phyloP scores from a whole-genome alignment of 371 early-diverging fungal genomes.

The Capillidium heterosporum region DNA sequence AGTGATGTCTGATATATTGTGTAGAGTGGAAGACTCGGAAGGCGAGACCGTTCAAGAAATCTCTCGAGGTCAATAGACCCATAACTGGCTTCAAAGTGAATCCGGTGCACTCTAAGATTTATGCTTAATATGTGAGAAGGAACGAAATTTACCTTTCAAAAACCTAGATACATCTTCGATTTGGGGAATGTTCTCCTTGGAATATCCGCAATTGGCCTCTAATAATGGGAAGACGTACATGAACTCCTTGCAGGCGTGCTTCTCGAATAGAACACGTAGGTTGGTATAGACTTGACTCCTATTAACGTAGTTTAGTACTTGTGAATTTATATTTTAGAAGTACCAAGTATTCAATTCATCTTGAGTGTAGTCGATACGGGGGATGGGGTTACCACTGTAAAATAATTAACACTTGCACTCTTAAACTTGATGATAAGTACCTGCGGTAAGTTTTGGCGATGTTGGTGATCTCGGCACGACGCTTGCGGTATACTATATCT shows the following conservation, averaged over 20 bases:
- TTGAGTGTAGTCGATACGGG: conserved; percentile 67
- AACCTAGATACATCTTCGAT: conserved; percentile 78
- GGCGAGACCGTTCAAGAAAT: conserved; percentile 92
- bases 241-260: conserved; percentile 84
- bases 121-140: background rate
- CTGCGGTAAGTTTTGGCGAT: conserved; percentile 63
- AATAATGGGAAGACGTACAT: conserved; percentile 80
- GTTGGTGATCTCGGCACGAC: conserved; percentile 71
- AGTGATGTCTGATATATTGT: conserved; percentile 90
- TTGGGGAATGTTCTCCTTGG: conserved; percentile 74
- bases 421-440: background rate
- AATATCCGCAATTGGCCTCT: conserved; percentile 82
- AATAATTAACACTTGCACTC: background rate
- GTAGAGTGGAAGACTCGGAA: conserved; percentile 95
- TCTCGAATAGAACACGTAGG: conserved; percentile 56
- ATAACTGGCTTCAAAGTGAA: conserved; percentile 90
- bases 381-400: conserved; percentile 48
- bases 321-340: background rate
- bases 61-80: conserved; percentile 82
- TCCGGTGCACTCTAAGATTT: conserved; percentile 66
- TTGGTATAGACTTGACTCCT: conserved; percentile 55
- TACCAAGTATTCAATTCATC: conserved; percentile 71
- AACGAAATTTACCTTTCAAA: conserved; percentile 32
- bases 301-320: too few species aligned
- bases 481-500: conserved; percentile 67